phyloP scores from a whole-genome alignment of 2,329 filamentous ascomycete genomes.

The Cyanodermella asteris region DNA sequence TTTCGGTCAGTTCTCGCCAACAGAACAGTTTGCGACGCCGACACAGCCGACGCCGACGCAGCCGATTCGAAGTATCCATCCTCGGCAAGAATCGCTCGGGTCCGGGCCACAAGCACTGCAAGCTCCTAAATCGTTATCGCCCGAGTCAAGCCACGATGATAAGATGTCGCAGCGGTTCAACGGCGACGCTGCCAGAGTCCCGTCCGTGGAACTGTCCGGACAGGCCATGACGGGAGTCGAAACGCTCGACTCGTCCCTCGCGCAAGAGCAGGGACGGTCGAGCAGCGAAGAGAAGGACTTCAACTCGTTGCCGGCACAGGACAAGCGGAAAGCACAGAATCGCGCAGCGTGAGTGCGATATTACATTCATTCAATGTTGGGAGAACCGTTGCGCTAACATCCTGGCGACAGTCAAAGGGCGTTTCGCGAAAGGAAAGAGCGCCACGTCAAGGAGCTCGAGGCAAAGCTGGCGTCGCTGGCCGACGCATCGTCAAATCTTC shows the following conservation, averaged over 20 bases:
- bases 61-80: no score
- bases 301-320: slow-evolving; percentile 29
- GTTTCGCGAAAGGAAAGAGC: slow-evolving; percentile 89
- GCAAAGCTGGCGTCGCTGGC: slow-evolving; percentile 61
- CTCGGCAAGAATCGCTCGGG: no score
- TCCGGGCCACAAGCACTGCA: no score
- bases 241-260: slow-evolving; percentile 10
- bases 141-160: no score
- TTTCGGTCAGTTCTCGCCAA: no score
- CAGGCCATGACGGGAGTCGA: slow-evolving; percentile 7
- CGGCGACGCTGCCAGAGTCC: no score
- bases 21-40: no score
- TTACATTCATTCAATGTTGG: not conserved
- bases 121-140: no score
- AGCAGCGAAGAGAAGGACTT: slow-evolving; percentile 34
- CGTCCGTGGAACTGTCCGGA: slow-evolving; percentile 12
- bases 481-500: slow-evolving; percentile 46
- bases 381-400: slow-evolving; percentile 1
- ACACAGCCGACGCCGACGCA: no score
- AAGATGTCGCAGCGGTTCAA: no score
- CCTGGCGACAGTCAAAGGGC: slow-evolving; percentile 57
- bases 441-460: slow-evolving; percentile 82
- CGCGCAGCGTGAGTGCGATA: slow-evolving; percentile 41
- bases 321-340: slow-evolving; percentile 48
- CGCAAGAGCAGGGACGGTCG: slow-evolving; percentile 14